phyloP scores from a whole-genome alignment of 2,329 filamentous ascomycete genomes.

The Cercospora zeae-maydis region DNA sequence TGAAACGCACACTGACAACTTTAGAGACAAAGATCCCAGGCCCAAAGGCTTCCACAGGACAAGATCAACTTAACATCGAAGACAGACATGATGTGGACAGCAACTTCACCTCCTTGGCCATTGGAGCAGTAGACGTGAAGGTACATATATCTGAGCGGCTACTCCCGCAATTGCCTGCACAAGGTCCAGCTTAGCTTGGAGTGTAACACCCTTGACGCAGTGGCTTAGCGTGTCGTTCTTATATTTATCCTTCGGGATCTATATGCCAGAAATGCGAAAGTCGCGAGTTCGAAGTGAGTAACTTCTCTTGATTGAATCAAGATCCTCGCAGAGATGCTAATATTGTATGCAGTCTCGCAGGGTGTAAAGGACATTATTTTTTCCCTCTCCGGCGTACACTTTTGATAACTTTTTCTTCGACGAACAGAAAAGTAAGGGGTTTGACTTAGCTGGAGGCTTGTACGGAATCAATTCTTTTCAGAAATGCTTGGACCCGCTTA shows the following conservation, averaged over 20 bases:
- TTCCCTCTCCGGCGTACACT: too few species aligned
- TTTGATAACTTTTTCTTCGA: not conserved
- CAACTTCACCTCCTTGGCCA: too few species aligned
- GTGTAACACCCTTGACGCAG: slow-evolving; percentile 29
- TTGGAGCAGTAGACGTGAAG: too few species aligned
- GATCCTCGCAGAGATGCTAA: not conserved
- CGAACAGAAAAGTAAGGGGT: too few species aligned
- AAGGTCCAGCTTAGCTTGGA: slow-evolving; percentile 10
- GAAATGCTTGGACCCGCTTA: not conserved
- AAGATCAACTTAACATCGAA: too few species aligned
- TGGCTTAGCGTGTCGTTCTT: slow-evolving; percentile 34
- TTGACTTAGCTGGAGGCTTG: not conserved
- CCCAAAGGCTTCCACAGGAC: not conserved
- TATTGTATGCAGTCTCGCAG: slow-evolving; percentile 9
- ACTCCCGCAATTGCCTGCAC: slow-evolving; percentile 8
- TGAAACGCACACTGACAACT: not conserved
- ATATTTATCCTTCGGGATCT: slow-evolving; percentile 25
- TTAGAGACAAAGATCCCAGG: not conserved
- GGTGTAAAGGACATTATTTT: slow-evolving; percentile 11
- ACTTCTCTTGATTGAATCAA: not conserved
- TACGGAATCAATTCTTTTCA: not conserved
- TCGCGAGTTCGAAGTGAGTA: slow-evolving; percentile 30
- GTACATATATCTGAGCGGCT: slow-evolving; percentile 7
- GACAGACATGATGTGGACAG: too few species aligned
- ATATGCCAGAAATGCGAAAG: slow-evolving; percentile 30